Percentiles rank a stretch among this genome's conserved stretches.
These are phyloP conservation scores for Russula sp. DNA, from an alignment of 768 basidiomycete species.

Conservation along the genomic window DNA sequence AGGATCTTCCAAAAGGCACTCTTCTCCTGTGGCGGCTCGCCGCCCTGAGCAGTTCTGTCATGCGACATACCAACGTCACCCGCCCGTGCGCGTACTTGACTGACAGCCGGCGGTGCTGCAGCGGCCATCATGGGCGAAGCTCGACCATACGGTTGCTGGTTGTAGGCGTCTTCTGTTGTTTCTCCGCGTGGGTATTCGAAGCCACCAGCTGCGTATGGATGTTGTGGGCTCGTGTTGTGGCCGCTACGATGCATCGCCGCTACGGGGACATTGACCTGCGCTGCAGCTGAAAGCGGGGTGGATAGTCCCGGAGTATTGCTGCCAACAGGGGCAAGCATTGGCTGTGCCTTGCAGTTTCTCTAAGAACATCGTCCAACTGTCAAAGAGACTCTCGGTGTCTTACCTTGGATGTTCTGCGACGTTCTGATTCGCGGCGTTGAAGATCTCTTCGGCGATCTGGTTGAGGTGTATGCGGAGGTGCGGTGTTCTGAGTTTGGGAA, in stretches of 20 bases:
- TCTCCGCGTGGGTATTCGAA: slow-evolving; percentile 51
- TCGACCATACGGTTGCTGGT: slow-evolving; percentile 67
- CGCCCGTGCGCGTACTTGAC: slow-evolving; percentile 65
- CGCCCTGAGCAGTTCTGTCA: slow-evolving; percentile 56
- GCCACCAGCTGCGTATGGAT: slow-evolving; percentile 71
- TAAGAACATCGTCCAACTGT: slow-evolving; percentile 71
- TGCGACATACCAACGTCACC: slow-evolving; percentile 67
- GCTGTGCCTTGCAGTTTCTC: slow-evolving; percentile 62
- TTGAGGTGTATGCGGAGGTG: slow-evolving; percentile 42
- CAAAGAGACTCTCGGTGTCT: slow-evolving; percentile 56
- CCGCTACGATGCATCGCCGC: slow-evolving; percentile 46
- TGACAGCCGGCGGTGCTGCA: slow-evolving; percentile 69
- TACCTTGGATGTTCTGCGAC: slow-evolving; percentile 59
- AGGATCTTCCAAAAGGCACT: slow-evolving; percentile 62
- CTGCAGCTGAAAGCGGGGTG: slow-evolving; percentile 71
- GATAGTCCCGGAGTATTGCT: slow-evolving; percentile 51
- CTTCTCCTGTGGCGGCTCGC: slow-evolving; percentile 50
- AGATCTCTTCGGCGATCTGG: slow-evolving; percentile 57
- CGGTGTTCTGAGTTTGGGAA: slow-evolving; percentile 59
- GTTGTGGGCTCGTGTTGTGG: slow-evolving; percentile 48
- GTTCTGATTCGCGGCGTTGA: slow-evolving; percentile 55
- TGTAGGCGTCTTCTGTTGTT: slow-evolving; percentile 55
- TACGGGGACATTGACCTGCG: slow-evolving; percentile 70
- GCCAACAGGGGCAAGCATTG: slow-evolving; percentile 54
- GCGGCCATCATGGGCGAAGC: slow-evolving; percentile 79